Conservation (phyloP, 805 yeast species). For the Spathaspora sp. region DNA sequence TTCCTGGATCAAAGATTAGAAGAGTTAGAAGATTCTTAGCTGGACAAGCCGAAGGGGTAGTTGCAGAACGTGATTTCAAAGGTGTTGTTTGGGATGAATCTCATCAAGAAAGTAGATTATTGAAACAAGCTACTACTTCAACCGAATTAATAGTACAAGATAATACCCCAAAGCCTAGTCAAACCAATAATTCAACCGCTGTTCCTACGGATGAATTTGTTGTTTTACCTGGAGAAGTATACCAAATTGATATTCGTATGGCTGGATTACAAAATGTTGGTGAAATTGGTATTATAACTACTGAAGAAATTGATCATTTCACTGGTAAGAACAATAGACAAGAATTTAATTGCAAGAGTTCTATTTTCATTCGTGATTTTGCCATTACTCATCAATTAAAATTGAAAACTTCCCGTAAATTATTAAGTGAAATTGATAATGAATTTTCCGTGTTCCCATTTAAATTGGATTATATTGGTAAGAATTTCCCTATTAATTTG, state of each 20-base stretch:
- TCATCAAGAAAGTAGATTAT: slow-evolving; percentile 64
- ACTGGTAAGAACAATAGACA: slow-evolving; percentile 59
- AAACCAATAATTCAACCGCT: slow-evolving; percentile 41
- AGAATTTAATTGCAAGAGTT: slow-evolving; percentile 56
- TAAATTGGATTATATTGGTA: slow-evolving; percentile 71
- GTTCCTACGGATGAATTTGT: slow-evolving; percentile 71
- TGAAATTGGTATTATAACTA: slow-evolving; percentile 65
- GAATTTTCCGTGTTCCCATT: slow-evolving; percentile 86
- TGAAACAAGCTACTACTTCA: slow-evolving; percentile 32
- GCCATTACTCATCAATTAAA: slow-evolving; percentile 77
- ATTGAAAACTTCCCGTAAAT: slow-evolving; percentile 66
- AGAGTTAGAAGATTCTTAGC: slow-evolving; percentile 90
- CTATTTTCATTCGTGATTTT: slow-evolving; percentile 80
- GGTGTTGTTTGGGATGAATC: slow-evolving; percentile 88
- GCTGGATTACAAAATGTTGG: slow-evolving; percentile 54
- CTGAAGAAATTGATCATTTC: slow-evolving; percentile 61
- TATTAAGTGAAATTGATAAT: slow-evolving; percentile 68
- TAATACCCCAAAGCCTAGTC: slow-evolving; percentile 5
- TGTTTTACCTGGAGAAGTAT: slow-evolving; percentile 80
- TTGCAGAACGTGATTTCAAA: slow-evolving; percentile 87
- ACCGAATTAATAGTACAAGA: slow-evolving; percentile 11
- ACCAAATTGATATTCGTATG: slow-evolving; percentile 78
- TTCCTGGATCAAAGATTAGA: slow-evolving; percentile 91
- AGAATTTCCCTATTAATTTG: slow-evolving; percentile 54
- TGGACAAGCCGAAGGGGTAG: slow-evolving; percentile 91